These are phyloP conservation scores for Penicillium coffeae DNA, from an alignment of 495 filamentous ascomycete genomes.

Conservation along the genomic window DNA sequence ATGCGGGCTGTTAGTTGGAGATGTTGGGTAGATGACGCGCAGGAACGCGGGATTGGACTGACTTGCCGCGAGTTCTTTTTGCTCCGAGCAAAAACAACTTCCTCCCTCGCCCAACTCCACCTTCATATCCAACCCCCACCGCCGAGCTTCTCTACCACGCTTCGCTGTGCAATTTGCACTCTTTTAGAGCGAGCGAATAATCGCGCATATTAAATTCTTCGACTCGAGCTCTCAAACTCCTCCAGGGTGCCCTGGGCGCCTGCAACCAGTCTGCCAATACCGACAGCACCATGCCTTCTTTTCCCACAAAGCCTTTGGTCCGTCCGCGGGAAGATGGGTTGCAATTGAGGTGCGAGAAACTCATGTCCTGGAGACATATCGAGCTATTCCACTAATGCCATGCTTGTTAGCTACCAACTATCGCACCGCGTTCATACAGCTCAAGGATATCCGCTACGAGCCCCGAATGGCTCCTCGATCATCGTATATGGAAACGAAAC, in stretches of 20 bases:
- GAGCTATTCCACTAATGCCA: slow-evolving; percentile 2
- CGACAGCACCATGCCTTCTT: slow-evolving; percentile 33
- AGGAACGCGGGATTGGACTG: slow-evolving; percentile 26
- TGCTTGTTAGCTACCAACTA: slow-evolving; percentile 63
- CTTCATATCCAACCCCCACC: slow-evolving; percentile 2
- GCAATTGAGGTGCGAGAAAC: slow-evolving; percentile 54
- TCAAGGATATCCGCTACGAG: slow-evolving; percentile 68
- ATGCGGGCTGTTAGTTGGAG: slow-evolving; percentile 7
- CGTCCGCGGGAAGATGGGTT: slow-evolving; percentile 41
- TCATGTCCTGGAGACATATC: neutral
- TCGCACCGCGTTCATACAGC: slow-evolving; percentile 68
- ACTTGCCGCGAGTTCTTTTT: slow-evolving; percentile 13
- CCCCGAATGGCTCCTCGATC: slow-evolving; percentile 81
- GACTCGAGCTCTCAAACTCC: slow-evolving; percentile 1
- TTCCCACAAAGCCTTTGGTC: slow-evolving; percentile 36
- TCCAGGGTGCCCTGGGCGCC: slow-evolving; percentile 21
- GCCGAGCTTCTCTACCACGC: slow-evolving; percentile 1
- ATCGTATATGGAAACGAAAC: slow-evolving; percentile 78
- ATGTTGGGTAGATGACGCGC: slow-evolving; percentile 22
- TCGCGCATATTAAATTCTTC: slow-evolving; percentile 1
- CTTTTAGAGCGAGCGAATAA: too few relatives aligned
- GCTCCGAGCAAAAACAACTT: slow-evolving; percentile 27
- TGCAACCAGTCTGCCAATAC: slow-evolving; percentile 16
- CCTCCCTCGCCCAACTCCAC: slow-evolving; percentile 15
- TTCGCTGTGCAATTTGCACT: neutral